Evolutionary conservation across 2,329 filamentous ascomycete genomes (phyloP), one percentile per base, ranked within the genome.

Genomic region (Chaetomium sp.): DNA sequence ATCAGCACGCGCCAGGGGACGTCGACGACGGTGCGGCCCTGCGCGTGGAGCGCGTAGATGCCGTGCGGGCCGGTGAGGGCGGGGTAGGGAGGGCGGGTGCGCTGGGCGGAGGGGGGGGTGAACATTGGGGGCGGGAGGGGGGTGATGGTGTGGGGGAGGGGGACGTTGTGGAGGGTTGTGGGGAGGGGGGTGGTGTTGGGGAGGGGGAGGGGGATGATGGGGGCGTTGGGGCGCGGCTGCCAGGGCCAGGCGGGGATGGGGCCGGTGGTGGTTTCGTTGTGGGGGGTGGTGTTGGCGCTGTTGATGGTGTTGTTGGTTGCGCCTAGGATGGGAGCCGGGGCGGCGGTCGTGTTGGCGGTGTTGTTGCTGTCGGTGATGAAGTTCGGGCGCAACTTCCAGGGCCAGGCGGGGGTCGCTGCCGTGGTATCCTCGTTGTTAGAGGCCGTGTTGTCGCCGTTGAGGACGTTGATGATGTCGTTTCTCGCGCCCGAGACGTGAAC

Each of bases 161-260:
- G 61, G 55, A 63, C 58, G 47, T 29, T 38, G 61, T 58, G 54
- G 54, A 63, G 61, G 45, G 31, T 42, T 4, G 1, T 16, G 23
- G 35, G 33, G 7, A 55, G 12, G 49, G 10, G 21, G 45, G 8
- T 16, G 42, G 16, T 33, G 19, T 45, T 31, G 33, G 21, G 3
- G 10, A 25, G 16, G 31, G 16, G 13, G 21, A 13, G 23, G 13
- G 5, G 7, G 12, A 3, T 4, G 35, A 13, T 31, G 13, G 5
- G 7, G 12, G 9, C 10, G 35, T n/a, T n/a, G 27, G 21, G 16
- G 21, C 23, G 53, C 6, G 10, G 50, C 12, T 35, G 35, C 23
- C 16, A 42, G 4, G 59, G 21, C 51, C 23, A 42, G 3, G 3
- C 12, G 27, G 47, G 5, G n/a, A 7, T 50, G 21, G 29, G 10